Percentiles rank a stretch among this genome's conserved stretches.
Conservation (phyloP, 495 filamentous ascomycete species). For the Penicillium salamii region DNA sequence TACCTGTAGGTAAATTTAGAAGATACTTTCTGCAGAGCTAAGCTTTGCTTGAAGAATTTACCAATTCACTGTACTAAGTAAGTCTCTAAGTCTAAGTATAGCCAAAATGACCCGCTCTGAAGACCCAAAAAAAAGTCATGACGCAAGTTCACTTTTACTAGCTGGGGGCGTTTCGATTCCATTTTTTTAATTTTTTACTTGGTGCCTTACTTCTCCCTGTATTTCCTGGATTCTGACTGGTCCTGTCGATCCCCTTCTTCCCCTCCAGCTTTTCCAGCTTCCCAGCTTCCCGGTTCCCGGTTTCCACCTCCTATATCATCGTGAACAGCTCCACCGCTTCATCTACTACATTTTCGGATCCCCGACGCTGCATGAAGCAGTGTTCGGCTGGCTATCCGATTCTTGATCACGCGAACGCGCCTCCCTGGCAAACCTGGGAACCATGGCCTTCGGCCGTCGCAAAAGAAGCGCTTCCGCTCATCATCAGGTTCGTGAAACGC, state of each 20-base stretch:
- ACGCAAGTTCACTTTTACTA: slow-evolving; percentile 24
- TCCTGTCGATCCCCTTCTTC: slow-evolving; percentile 4
- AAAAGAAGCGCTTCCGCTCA: slow-evolving; percentile 48
- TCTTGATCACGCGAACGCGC: neutral
- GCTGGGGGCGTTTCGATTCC: slow-evolving; percentile 1
- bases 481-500: slow-evolving; percentile 49
- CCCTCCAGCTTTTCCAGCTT: neutral
- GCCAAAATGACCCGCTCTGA: slow-evolving; percentile 16
- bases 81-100: too few species aligned
- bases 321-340: slow-evolving; percentile 7
- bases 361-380: slow-evolving; percentile 28
- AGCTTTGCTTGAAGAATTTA: too few species aligned
- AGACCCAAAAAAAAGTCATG: slow-evolving; percentile 24
- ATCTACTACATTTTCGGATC: slow-evolving; percentile 15
- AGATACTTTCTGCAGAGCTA: too few species aligned
- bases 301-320: slow-evolving; percentile 9
- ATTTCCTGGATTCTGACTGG: slow-evolving; percentile 5
- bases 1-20: too few species aligned
- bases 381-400: slow-evolving; percentile 25
- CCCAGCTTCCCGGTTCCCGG: neutral
- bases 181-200: neutral
- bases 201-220: neutral
- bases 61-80: too few species aligned
- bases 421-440: slow-evolving; percentile 5
- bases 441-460: slow-evolving; percentile 52